A percentile compares a stretch with the other conserved stretches of the same genome.
Conservation (phyloP, 192 early-diverging fungal genomes). For the Coemansia sp. region DNA sequence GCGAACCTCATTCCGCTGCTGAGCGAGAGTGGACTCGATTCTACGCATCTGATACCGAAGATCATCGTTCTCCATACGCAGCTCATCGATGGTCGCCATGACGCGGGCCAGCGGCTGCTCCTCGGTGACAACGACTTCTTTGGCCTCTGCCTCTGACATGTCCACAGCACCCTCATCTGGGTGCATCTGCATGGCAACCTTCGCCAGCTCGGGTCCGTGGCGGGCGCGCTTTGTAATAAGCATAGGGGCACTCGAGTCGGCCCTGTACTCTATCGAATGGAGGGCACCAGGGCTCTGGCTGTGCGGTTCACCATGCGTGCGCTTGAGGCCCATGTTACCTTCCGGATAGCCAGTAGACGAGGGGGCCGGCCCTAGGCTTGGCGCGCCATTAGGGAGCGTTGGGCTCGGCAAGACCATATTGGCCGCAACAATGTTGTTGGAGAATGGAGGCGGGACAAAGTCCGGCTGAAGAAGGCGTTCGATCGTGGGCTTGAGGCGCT, state of each 20-base stretch:
- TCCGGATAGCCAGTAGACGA: not conserved
- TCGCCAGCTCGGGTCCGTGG: not conserved
- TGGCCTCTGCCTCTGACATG: not conserved
- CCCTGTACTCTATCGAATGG: not conserved
- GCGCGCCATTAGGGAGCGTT: not conserved
- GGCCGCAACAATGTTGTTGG: not conserved
- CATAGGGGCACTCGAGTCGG: not conserved
- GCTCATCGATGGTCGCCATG: constrained; percentile 5
- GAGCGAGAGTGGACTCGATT: constrained; percentile 32
- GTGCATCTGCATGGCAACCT: not conserved
- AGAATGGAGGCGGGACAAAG: not conserved
- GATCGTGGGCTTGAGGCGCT: constrained; percentile 31
- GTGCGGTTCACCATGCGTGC: not conserved
- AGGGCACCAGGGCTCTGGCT: not conserved
- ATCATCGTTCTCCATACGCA: constrained; percentile 44
- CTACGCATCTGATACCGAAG: constrained; percentile 30
- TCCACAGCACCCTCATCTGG: not conserved
- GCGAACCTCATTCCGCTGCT: constrained; percentile 37
- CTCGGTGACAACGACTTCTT: not conserved
- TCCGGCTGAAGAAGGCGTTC: constrained; percentile 1
- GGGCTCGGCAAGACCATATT: not conserved
- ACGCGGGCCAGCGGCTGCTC: not conserved
- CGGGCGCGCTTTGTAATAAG: not conserved
- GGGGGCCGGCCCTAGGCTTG: not conserved
- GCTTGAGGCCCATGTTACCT: not conserved